These are phyloP conservation scores for Elsinoe necatrix DNA, from an alignment of 2,329 filamentous ascomycete genomes.

Conservation along the genomic window DNA sequence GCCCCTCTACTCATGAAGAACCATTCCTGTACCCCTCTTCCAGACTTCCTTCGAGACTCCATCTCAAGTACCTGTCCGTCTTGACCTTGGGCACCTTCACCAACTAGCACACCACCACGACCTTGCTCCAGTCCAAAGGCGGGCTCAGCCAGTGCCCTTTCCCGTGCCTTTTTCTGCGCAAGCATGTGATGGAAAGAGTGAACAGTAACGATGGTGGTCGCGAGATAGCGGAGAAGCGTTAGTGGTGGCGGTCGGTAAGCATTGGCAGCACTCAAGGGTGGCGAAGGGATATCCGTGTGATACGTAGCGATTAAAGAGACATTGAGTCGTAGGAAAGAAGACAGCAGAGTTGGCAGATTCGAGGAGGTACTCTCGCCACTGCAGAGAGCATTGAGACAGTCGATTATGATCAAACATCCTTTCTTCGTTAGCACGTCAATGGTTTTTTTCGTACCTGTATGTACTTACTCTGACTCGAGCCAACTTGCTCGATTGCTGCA, in stretches of 20 bases:
- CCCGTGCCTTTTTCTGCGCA: constrained; percentile 62
- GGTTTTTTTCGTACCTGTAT: not conserved
- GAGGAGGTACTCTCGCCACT: constrained; percentile 46
- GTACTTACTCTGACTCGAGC: constrained; percentile 9
- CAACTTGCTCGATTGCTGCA: not conserved
- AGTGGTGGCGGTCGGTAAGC: constrained; percentile 60
- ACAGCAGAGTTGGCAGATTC: constrained; percentile 60
- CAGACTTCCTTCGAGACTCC: constrained; percentile 78
- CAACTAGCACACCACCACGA: constrained; percentile 68
- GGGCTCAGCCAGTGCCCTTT: constrained; percentile 66
- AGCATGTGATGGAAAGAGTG: constrained; percentile 68
- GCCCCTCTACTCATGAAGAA: constrained; percentile 44
- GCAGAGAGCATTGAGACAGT: constrained; percentile 64
- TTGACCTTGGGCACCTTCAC: constrained; percentile 47
- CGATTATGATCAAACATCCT: constrained; percentile 71
- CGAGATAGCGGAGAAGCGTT: constrained; percentile 68
- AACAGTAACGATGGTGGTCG: constrained; percentile 74
- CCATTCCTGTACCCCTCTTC: constrained; percentile 65
- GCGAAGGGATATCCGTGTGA: constrained; percentile 68
- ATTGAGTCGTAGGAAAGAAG: constrained; percentile 55
- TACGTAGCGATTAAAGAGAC: constrained; percentile 71
- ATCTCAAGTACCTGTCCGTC: constrained; percentile 66
- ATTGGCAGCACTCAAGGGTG: constrained; percentile 24
- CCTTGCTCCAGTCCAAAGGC: constrained; percentile 70
- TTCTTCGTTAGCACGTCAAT: constrained; percentile 10